Conservation (phyloP, 139 green algal species). For the Asterochloris erici region DNA sequence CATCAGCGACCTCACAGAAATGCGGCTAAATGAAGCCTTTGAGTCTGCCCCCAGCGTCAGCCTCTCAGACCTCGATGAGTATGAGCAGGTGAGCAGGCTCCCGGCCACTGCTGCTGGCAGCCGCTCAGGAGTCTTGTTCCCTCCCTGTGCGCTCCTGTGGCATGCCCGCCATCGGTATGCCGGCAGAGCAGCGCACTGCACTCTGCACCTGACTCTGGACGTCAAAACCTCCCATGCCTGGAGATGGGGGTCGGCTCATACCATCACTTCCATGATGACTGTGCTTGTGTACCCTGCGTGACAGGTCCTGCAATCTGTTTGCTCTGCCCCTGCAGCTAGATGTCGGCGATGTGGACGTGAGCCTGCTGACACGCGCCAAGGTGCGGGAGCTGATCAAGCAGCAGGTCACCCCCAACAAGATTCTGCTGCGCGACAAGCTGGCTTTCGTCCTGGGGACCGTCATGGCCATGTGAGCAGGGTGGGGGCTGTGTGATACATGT, state of each 20-base stretch:
- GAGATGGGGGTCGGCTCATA: background rate
- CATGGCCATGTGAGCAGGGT: background rate
- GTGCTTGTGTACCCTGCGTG: background rate
- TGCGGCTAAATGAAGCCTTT: conserved; percentile 15
- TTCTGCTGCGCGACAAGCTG: conserved; percentile 56
- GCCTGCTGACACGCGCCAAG: background rate
- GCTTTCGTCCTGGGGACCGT: conserved; percentile 44
- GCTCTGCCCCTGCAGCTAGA: conserved; percentile 10
- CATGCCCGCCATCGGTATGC: too few relatives aligned
- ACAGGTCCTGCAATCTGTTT: background rate
- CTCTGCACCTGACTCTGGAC: too few relatives aligned
- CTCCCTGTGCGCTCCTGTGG: too few relatives aligned
- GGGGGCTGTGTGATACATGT: background rate
- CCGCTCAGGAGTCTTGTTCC: too few relatives aligned
- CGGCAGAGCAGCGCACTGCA: too few relatives aligned
- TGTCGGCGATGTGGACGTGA: conserved; percentile 17
- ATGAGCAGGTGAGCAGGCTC: conserved; percentile 3
- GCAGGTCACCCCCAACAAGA: conserved; percentile 27
- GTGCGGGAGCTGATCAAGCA: conserved; percentile 15
- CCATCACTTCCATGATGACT: background rate
- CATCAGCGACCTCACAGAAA: background rate
- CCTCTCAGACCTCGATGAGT: conserved; percentile 9
- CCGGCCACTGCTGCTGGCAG: too few relatives aligned
- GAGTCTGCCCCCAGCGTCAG: conserved; percentile 13
- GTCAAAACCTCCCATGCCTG: too few relatives aligned